Conservation (phyloP, 1,284 basidiomycete species). For the Leccinum fallax region DNA sequence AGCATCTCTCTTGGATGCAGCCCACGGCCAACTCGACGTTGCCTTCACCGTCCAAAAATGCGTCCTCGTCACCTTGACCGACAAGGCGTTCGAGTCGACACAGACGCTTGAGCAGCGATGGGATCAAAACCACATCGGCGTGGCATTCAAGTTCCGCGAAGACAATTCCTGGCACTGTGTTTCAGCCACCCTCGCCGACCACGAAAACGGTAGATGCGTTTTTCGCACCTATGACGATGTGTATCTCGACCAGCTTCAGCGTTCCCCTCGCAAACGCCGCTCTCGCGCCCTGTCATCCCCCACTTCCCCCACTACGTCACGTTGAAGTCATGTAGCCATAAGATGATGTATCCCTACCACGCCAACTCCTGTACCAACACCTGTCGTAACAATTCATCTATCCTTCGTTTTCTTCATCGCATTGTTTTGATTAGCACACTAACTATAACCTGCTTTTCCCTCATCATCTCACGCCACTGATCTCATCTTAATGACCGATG, state of each 20-base stretch:
- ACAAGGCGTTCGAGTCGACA: conserved; percentile 53
- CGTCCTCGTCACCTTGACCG: conserved; percentile 54
- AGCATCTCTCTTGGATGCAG: conserved; percentile 42
- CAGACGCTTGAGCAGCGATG: conserved; percentile 40
- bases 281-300: conserved; percentile 25
- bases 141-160: conserved; percentile 51
- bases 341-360: conserved; percentile 17
- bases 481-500: conserved; percentile 7
- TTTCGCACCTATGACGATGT: conserved; percentile 68
- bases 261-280: conserved; percentile 40
- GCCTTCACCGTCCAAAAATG: conserved; percentile 52
- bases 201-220: conserved; percentile 45
- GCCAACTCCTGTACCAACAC: conserved; percentile 20
- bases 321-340: conserved; percentile 19
- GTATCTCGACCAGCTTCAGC: conserved; percentile 45
- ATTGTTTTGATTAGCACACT: conserved; percentile 21
- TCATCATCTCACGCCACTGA: conserved; percentile 9
- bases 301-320: conserved; percentile 23
- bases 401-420: conserved; percentile 9
- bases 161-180: conserved; percentile 57
- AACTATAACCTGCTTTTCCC: background rate
- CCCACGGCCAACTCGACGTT: conserved; percentile 40
- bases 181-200: conserved; percentile 59
- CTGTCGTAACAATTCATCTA: conserved; percentile 1
- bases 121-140: conserved; percentile 58